These are phyloP conservation scores for Beta corolliflora DNA, from an alignment of 179 eudicot species.

Conservation along the genomic window DNA sequence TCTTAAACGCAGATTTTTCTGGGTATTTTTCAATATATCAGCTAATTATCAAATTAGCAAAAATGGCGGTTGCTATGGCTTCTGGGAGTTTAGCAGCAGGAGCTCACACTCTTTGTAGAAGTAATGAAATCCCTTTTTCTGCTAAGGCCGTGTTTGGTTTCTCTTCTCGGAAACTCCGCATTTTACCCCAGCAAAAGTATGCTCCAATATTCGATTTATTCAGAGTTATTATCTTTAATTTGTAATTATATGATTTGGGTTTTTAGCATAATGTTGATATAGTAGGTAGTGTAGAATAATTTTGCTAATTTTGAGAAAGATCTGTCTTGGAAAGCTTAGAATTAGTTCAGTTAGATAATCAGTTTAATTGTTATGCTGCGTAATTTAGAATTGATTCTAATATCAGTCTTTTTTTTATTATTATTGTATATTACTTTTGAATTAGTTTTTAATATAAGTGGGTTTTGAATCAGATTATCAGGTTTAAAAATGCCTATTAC, in stretches of 20 bases:
- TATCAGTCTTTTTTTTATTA: background rate
- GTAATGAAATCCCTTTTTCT: conserved; percentile 38
- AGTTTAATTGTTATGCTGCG: no score
- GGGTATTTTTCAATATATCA: background rate
- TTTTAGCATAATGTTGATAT: background rate
- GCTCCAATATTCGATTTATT: background rate
- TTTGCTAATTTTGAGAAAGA: background rate
- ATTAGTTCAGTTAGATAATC: background rate
- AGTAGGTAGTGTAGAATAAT: background rate
- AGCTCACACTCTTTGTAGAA: conserved; percentile 38
- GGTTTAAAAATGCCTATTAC: conserved; percentile 35
- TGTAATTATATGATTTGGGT: background rate
- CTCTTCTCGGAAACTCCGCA: conserved; percentile 28
- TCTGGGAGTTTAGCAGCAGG: conserved; percentile 47
- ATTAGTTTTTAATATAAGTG: conserved; percentile 4
- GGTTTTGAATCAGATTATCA: conserved; percentile 50
- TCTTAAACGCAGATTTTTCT: conserved; percentile 21
- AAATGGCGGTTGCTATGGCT: conserved; percentile 70
- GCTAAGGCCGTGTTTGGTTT: conserved; percentile 35
- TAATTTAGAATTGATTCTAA: background rate
- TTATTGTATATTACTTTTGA: background rate
- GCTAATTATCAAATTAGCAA: background rate
- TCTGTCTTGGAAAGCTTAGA: background rate
- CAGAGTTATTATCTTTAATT: no score
- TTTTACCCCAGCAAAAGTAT: conserved; percentile 36